A percentile compares a stretch with the other conserved stretches of the same genome.
phyloP scores from a whole-genome alignment of 345 rosid genomes.

The Adansonia digitata region DNA sequence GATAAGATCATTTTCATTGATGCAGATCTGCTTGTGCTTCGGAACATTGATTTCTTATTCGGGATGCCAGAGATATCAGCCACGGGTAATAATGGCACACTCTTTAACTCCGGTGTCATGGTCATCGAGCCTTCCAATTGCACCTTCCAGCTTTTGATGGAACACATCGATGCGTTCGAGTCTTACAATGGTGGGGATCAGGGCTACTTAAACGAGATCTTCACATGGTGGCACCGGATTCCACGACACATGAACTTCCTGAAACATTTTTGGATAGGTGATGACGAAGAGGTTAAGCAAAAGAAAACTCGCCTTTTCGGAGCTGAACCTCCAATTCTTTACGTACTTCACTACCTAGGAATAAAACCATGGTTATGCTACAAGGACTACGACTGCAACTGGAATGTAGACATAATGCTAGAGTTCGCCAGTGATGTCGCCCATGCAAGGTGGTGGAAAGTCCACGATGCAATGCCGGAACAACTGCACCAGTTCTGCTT shows the following conservation, averaged over 20 bases:
- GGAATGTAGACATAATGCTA: slow-evolving; percentile 68
- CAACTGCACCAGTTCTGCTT: slow-evolving; percentile 22
- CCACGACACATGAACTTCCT: slow-evolving; percentile 9
- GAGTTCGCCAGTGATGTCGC: slow-evolving; percentile 92
- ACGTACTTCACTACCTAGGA: slow-evolving; percentile 87
- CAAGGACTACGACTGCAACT: slow-evolving; percentile 98
- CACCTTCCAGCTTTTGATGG: slow-evolving; percentile 6
- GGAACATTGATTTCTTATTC: slow-evolving; percentile 46
- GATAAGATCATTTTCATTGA: slow-evolving; percentile 90
- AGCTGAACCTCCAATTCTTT: slow-evolving; percentile 78
- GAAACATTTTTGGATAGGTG: slow-evolving; percentile 5
- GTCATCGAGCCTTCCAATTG: slow-evolving; percentile 4
- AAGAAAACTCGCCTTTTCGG: slow-evolving; percentile 74
- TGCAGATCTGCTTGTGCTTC: slow-evolving; percentile 72
- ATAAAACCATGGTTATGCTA: slow-evolving; percentile 85
- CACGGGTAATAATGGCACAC: not conserved
- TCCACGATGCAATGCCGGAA: slow-evolving; percentile 66
- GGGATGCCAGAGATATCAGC: slow-evolving; percentile 7
- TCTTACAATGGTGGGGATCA: slow-evolving; percentile 9
- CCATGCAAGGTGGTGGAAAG: slow-evolving; percentile 83
- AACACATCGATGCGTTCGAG: slow-evolving; percentile 6
- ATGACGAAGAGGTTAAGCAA: slow-evolving; percentile 23
- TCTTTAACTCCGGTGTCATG: slow-evolving; percentile 9
- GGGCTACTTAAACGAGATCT: slow-evolving; percentile 57
- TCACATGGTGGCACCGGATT: slow-evolving; percentile 35